Base-by-base conservation (phyloP, 768 basidiomycete genomes). In the Coprinellus micaceus region DNA sequence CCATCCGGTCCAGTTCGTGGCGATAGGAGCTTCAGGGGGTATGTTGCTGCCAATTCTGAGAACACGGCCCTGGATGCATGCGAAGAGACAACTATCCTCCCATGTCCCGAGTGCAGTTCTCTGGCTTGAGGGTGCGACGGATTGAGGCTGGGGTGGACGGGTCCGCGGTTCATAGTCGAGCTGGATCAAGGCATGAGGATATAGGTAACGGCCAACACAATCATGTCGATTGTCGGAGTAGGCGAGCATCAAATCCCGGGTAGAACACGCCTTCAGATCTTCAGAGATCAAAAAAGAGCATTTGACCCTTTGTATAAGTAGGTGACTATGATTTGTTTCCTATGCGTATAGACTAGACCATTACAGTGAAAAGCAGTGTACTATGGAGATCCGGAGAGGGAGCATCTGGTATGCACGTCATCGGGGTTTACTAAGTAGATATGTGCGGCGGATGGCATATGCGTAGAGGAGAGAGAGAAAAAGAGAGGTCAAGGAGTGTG, bases 21-120 rank as follows among this genome's bases (percentile, higher is more conserved):
- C 2, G 93, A 87, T 54, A 95, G 74, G 30, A 97, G 82, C 68
- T 96, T 96, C 63, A 97, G 76, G 9, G 94, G 94, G 66, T 96
- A 97, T 1, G 85, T 78, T 7, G 86, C 89, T 10, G 86, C 85
- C 17, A 94, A 77, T 62, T 90, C 82, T 0, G 86, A 81, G 65
- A 96, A 89, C 40, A 80, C 75, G 2, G 82, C 85, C 41, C 74
- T 78, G 13, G 75, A 69, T 15, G 82, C 85, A 65, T 85, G 78
- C 15, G 72, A 66, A 3, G 74, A 69, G 30, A 87, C 69, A n/a
- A 69, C 66, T 54, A 91, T 82, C 26, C 79, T 78, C 15, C 89
- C 89, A 24, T 74, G 67, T 28, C 88, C 89, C 33, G 75, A 66
- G 17, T 67, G 58, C 28, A 77, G 64, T 58, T 62, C 69, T 48